Evolutionary conservation across 2,329 filamentous ascomycete genomes (phyloP), one percentile per base, ranked within the genome.

Genomic region (Ascochyta pisi): DNA sequence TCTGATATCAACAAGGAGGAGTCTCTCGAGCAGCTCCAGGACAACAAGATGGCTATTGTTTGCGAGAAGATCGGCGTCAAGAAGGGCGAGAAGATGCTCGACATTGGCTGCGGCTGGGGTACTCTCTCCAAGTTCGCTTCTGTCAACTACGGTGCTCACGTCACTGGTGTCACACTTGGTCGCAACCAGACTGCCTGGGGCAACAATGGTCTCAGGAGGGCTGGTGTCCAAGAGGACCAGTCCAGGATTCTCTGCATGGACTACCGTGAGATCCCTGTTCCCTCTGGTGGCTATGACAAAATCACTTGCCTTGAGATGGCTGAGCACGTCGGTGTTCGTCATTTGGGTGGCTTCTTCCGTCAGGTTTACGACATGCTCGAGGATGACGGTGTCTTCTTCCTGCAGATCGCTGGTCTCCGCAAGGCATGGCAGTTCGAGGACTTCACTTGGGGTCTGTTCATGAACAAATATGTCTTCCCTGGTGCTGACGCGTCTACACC

Each of bases 381-480:
- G 60, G 95, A 98, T 65, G 92, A 98, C 65, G 95, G 95, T 76
- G 86, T 92, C 64, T 96, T 98, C 83, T 97, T 95, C 85, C 84
- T 98, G 58, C 95, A 98, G 79, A 92, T 96, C 69, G 92, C 94
- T 68, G 95, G 95, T 80, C 85, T 99, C 60, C 89, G 95, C 68
- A 96, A 96, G 82, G 83, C 85, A 62, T 98, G 95, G 95, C 95
- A 98, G 79, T 98, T 96, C 74, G 93, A 98, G 83, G 94, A 98
- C 80, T 85, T 97, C 47, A 90, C 94, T 77, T 98, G 95, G 95
- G 95, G 95, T 76, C 85, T 98, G 42, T 98, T 97, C 85, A 96
- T 98, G 92, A 98, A 98, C 88, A 97, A 96, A 83, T 96, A 98
- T 79, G 84, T 98, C 77, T 98, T 98, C 86, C 95, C 93, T 31